Conservation (phyloP, 2,329 filamentous ascomycete genomes). For the Stemphylium vesicarium region DNA sequence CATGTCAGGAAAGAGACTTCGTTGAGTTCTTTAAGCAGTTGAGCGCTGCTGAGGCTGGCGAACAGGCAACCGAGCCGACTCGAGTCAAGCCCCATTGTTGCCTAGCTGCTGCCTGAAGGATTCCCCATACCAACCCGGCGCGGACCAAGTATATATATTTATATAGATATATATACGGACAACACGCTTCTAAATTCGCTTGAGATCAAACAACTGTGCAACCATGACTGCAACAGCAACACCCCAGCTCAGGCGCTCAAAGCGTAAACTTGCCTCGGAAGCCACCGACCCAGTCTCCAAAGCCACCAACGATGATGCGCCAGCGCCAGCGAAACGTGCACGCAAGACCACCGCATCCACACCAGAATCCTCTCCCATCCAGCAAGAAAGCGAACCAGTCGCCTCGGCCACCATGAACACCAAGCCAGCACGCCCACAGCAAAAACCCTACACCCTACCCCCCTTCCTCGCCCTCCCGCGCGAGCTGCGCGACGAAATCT, state of each 20-base stretch:
- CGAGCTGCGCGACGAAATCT: constrained; percentile 27
- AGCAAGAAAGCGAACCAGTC: not conserved
- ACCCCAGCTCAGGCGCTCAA: constrained; percentile 3
- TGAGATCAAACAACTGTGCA: not conserved
- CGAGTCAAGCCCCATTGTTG: not conserved
- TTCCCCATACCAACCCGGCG: not conserved
- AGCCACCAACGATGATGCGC: not conserved
- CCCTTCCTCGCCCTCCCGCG: constrained; percentile 22
- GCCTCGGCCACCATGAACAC: not conserved
- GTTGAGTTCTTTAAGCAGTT: no score
- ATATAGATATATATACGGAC: not conserved
- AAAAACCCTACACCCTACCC: not conserved
- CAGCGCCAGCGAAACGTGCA: not conserved
- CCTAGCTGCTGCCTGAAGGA: constrained; percentile 10
- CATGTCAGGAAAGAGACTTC: not conserved
- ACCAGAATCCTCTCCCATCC: not conserved
- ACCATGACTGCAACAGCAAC: not conserved
- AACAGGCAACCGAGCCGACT: not conserved
- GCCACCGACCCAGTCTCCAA: not conserved
- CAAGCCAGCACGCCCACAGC: not conserved
- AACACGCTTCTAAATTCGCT: not conserved
- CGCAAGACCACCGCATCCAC: not conserved
- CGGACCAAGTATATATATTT: not conserved
- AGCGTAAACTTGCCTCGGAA: constrained; percentile 2
- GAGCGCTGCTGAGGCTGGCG: not conserved